These are phyloP conservation scores for Kwoniella botswanensis DNA, from an alignment of 768 basidiomycete genomes.

Conservation along the genomic window DNA sequence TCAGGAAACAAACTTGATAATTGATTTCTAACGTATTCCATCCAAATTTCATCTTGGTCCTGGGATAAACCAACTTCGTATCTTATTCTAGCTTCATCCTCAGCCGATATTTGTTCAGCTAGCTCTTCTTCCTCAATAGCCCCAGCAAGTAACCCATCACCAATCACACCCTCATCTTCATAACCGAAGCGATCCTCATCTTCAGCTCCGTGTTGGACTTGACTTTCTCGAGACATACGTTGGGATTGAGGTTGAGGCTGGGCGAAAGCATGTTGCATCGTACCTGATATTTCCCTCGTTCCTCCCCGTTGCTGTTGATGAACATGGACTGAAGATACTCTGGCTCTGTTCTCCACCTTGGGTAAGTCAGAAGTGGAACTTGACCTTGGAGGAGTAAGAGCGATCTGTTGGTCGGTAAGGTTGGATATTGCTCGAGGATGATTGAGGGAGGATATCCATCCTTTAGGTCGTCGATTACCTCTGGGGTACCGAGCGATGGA, in stretches of 20 bases:
- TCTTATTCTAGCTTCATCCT: slow-evolving; percentile 10
- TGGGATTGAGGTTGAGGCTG: neutral
- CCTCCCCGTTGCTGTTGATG: neutral
- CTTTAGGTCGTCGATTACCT: slow-evolving; percentile 17
- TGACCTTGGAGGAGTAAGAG: slow-evolving; percentile 6
- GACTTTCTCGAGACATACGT: neutral
- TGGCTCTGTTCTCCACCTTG: neutral
- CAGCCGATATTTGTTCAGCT: neutral
- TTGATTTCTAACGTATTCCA: slow-evolving; percentile 40
- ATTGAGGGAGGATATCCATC: slow-evolving; percentile 26
- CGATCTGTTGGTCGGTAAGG: neutral
- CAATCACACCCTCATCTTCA: too few species aligned
- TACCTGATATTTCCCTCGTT: slow-evolving; percentile 20
- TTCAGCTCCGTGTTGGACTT: neutral
- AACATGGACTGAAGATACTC: neutral
- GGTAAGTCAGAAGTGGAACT: slow-evolving; percentile 4
- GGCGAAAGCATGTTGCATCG: slow-evolving; percentile 25
- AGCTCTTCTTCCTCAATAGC: neutral
- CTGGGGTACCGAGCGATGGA: neutral
- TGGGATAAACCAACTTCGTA: slow-evolving; percentile 18
- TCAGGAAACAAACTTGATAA: slow-evolving; percentile 43
- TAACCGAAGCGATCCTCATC: neutral
- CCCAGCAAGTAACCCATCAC: too few species aligned
- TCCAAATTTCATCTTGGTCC: slow-evolving; percentile 40
- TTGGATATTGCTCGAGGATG: slow-evolving; percentile 10